phyloP scores from a whole-genome alignment of 345 rosid species.

The Arabidopsis suecica region DNA sequence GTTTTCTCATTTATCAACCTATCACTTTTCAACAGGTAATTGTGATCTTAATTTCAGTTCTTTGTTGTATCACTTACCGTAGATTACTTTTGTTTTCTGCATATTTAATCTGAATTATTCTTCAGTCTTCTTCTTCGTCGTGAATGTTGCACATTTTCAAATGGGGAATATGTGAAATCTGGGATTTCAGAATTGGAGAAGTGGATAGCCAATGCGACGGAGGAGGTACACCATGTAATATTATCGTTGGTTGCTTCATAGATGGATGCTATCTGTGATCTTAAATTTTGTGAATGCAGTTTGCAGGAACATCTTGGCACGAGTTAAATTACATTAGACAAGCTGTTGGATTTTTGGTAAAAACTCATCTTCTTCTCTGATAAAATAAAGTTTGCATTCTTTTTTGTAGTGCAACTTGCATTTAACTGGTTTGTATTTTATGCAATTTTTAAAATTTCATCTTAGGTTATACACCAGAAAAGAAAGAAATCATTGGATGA shows the following conservation, averaged over 20 bases:
- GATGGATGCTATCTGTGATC: slow-evolving; percentile 36
- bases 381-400: background rate
- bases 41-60: slow-evolving; percentile 13
- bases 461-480: slow-evolving; percentile 96
- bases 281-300: slow-evolving; percentile 55
- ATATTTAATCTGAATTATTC: slow-evolving; percentile 32
- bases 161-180: slow-evolving; percentile 96
- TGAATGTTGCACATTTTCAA: slow-evolving; percentile 98
- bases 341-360: slow-evolving; percentile 99
- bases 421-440: slow-evolving; percentile 4
- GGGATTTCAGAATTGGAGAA: slow-evolving; percentile 97
- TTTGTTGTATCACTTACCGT: slow-evolving; percentile 4
- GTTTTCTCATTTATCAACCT: slow-evolving; percentile 96
- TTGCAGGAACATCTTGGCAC: slow-evolving; percentile 98
- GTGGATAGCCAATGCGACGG: slow-evolving; percentile 81
- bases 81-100: slow-evolving; percentile 19
- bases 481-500: slow-evolving; percentile 89
- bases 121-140: slow-evolving; percentile 90
- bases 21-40: slow-evolving; percentile 93
- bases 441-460: slow-evolving; percentile 28
- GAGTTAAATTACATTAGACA: slow-evolving; percentile 94
- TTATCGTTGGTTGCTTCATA: slow-evolving; percentile 30
- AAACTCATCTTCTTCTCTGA: slow-evolving; percentile 29
- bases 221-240: slow-evolving; percentile 65
- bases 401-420: slow-evolving; percentile 21